Percentiles rank a stretch among this genome's conserved stretches.
Conservation (phyloP, 257 asterid species). For the Solanum tacnaense region DNA sequence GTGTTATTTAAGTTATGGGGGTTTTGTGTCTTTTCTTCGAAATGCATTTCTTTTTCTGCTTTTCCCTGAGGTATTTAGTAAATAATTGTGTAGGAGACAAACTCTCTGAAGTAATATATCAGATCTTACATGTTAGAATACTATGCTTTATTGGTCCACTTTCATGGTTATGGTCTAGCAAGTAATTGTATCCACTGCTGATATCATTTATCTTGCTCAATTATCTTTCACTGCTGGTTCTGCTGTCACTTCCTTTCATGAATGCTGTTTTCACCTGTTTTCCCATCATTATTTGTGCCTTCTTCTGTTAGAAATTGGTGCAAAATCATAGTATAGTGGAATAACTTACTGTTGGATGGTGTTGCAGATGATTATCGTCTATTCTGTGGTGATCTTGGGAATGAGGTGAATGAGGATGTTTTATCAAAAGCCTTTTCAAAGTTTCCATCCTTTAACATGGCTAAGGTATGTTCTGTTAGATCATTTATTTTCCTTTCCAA, state of each 20-base stretch:
- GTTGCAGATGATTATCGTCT: conserved; percentile 81
- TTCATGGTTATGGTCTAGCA: not conserved
- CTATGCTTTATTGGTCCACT: not conserved
- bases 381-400: conserved; percentile 96
- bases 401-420: conserved; percentile 96
- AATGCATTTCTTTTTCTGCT: not conserved
- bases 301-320: not conserved
- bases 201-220: not conserved
- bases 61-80: not conserved
- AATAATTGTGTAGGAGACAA: not conserved
- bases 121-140: not conserved
- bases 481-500: not conserved
- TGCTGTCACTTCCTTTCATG: not conserved
- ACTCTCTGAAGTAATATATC: not conserved
- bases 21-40: not conserved
- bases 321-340: not conserved
- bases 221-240: not conserved
- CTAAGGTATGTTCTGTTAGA: conserved; percentile 43
- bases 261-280: not conserved
- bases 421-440: conserved; percentile 79
- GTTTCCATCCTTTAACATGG: conserved; percentile 85
- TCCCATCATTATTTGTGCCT: not conserved
- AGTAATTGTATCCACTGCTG: not conserved
- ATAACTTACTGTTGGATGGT: not conserved
- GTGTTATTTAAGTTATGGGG: not conserved